Percentiles rank a stretch among this genome's conserved stretches.
Conservation (phyloP, 2,329 filamentous ascomycete species). For the Dactylellina cionopaga region DNA sequence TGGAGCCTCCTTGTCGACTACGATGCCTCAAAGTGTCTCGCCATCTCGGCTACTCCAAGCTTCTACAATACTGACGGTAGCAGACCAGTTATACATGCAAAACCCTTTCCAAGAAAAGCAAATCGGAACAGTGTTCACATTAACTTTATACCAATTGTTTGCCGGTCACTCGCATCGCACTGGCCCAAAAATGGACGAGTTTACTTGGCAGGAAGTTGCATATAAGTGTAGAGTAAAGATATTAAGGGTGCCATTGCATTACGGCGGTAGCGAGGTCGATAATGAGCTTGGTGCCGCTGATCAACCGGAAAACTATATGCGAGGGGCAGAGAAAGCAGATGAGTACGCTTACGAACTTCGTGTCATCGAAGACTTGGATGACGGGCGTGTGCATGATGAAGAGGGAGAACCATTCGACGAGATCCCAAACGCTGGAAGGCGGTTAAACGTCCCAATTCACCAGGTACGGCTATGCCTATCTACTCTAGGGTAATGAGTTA, state of each 20-base stretch:
- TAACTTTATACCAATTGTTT: constrained; percentile 97
- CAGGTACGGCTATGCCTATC: constrained; percentile 60
- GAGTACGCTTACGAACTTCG: constrained; percentile 84
- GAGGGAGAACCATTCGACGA: constrained; percentile 73
- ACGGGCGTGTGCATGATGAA: constrained; percentile 73
- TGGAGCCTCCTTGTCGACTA: constrained; percentile 83
- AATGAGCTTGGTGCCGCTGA: constrained; percentile 59
- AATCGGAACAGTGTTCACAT: constrained; percentile 83
- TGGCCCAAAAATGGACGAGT: constrained; percentile 62
- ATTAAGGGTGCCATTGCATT: constrained; percentile 72
- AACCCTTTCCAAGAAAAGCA: constrained; percentile 74
- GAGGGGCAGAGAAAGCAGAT: constrained; percentile 65
- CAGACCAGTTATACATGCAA: constrained; percentile 82
- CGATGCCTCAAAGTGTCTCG: constrained; percentile 82
- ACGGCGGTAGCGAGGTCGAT: constrained; percentile 68
- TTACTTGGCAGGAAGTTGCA: constrained; percentile 95
- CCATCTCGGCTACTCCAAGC: constrained; percentile 91
- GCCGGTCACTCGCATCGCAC: constrained; percentile 70
- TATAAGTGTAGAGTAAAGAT: constrained; percentile 90
- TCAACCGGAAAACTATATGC: constrained; percentile 63
- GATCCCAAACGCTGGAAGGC: constrained; percentile 70
- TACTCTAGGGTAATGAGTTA: not conserved
- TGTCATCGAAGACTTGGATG: constrained; percentile 82
- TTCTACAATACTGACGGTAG: constrained; percentile 86
- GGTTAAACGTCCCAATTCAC: constrained; percentile 75